Conservation (phyloP, 345 rosid species). For the Bruguiera gymnorhiza region DNA sequence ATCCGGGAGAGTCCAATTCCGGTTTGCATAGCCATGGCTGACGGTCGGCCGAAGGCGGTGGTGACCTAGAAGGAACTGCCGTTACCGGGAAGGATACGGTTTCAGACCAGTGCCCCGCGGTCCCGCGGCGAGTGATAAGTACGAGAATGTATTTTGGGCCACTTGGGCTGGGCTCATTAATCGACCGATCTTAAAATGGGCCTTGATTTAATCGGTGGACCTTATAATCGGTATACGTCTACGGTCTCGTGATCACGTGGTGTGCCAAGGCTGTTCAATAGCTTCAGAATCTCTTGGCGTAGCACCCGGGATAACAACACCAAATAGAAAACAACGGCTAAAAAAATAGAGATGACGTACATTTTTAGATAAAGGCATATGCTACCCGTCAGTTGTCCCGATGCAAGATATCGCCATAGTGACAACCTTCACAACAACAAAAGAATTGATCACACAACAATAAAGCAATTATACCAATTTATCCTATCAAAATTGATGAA, state of each 20-base stretch:
- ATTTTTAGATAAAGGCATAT: conserved; percentile 60
- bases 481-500: background rate
- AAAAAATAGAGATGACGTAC: conserved; percentile 34
- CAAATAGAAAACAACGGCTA: conserved; percentile 5
- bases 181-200: too few species aligned
- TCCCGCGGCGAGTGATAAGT: background rate
- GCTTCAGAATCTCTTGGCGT: conserved; percentile 72
- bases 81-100: too few species aligned
- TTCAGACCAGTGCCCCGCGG: too few species aligned
- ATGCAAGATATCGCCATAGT: conserved; percentile 69
- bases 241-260: conserved; percentile 58
- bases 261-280: conserved; percentile 53
- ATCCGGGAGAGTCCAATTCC: conserved; percentile 71
- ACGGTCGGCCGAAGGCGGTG: background rate
- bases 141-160: background rate
- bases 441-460: background rate
- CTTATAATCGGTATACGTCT: too few species aligned
- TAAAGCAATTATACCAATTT: background rate
- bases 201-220: too few species aligned
- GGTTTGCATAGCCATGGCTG: conserved; percentile 72
- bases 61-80: background rate
- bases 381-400: conserved; percentile 66
- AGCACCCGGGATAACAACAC: conserved; percentile 48
- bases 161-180: background rate
- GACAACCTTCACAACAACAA: conserved; percentile 41